A percentile compares a stretch with the other conserved stretches of the same genome.
Conservation (phyloP, 2,329 filamentous ascomycete genomes). For the Penicillium verrucosum region DNA sequence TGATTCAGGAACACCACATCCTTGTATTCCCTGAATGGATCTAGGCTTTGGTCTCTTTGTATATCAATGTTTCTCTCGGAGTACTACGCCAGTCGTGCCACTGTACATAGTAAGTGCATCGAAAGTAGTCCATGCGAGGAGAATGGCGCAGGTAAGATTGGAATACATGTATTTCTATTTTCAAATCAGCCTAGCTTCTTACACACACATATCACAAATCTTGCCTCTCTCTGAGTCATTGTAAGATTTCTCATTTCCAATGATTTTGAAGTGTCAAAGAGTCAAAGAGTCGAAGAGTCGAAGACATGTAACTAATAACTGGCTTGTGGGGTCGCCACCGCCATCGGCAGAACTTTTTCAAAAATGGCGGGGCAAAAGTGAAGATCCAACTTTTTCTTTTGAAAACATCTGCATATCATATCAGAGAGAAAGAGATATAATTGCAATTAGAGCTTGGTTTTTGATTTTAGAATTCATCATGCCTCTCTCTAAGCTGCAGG, state of each 20-base stretch:
- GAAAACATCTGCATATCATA: not conserved
- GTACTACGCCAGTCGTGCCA: not conserved
- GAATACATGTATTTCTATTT: not conserved
- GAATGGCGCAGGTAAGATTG: not conserved
- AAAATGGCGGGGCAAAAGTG: conserved; percentile 28
- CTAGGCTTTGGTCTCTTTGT: not conserved
- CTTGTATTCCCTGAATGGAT: not conserved
- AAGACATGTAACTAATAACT: not conserved
- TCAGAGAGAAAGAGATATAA: not conserved
- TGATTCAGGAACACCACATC: not conserved
- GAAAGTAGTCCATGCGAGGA: not conserved
- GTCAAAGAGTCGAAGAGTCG: not conserved
- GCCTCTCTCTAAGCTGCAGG: conserved; percentile 35
- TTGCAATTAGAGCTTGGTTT: conserved; percentile 1
- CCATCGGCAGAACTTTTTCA: conserved; percentile 24
- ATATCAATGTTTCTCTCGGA: not conserved
- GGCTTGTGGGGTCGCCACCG: conserved; percentile 17
- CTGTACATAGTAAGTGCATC: not conserved
- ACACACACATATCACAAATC: not conserved
- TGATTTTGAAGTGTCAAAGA: not conserved
- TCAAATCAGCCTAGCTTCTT: not conserved
- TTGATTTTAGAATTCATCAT: conserved; percentile 14
- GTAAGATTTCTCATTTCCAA: not conserved
- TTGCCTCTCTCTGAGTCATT: not conserved
- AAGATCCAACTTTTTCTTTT: conserved; percentile 1